Conservation (phyloP, 352 stramenopile species). For the Globisporangium alternatum region DNA sequence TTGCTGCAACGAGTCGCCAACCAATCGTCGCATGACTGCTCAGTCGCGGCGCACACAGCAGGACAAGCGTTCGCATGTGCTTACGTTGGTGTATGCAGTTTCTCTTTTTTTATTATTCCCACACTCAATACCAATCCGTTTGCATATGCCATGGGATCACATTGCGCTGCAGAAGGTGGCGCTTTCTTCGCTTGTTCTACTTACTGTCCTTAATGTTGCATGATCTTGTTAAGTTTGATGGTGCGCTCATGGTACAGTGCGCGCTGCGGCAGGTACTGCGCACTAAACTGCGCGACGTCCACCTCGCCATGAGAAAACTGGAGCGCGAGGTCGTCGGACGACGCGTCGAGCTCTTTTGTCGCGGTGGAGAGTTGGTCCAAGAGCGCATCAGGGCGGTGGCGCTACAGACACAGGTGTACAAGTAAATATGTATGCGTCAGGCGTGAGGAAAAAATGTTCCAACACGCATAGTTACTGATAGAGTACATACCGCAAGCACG, state of each 20-base stretch:
- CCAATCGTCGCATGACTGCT: not conserved
- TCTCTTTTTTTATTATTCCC: slow-evolving; percentile 8
- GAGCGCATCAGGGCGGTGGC: slow-evolving; percentile 64
- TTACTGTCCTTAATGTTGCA: slow-evolving; percentile 22
- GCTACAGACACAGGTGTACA: slow-evolving; percentile 27
- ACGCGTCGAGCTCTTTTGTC: slow-evolving; percentile 55
- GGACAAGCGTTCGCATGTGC: not conserved
- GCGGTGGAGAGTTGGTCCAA: slow-evolving; percentile 64
- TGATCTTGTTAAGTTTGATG: slow-evolving; percentile 66
- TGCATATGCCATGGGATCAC: not conserved
- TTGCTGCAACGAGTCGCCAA: not conserved
- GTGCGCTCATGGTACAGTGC: slow-evolving; percentile 75
- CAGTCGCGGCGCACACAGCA: not conserved
- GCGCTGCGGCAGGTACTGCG: slow-evolving; percentile 61
- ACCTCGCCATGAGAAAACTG: slow-evolving; percentile 76
- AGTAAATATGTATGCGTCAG: not conserved
- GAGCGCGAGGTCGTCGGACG: slow-evolving; percentile 68
- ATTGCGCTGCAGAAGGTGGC: not conserved
- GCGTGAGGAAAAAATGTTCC: not conserved
- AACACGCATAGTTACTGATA: not conserved
- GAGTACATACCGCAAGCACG: slow-evolving; percentile 50
- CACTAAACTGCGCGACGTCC: slow-evolving; percentile 60
- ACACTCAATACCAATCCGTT: not conserved
- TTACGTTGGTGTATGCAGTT: not conserved
- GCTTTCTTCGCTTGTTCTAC: not conserved